These are phyloP conservation scores for Globomyces sp. DNA, from an alignment of 371 early-diverging fungal species.

Conservation along the genomic window DNA sequence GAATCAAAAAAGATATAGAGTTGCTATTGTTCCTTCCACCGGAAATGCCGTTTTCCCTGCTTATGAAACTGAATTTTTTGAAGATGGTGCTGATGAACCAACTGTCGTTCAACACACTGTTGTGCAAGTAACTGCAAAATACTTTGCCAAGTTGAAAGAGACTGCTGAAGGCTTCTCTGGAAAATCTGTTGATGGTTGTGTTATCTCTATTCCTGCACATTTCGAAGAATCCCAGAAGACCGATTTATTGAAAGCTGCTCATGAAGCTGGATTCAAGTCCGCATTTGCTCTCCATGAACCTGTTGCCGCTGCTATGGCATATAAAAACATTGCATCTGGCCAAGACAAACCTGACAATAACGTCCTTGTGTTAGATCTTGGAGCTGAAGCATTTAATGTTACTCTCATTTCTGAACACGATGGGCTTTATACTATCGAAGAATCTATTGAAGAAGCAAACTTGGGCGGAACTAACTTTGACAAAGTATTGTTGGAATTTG, in stretches of 20 bases:
- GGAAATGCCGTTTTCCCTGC: constrained; percentile 67
- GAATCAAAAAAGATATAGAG: constrained; percentile 23
- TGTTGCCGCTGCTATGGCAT: constrained; percentile 95
- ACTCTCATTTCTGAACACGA: constrained; percentile 83
- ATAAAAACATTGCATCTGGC: constrained; percentile 45
- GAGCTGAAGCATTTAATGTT: constrained; percentile 94
- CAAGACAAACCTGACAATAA: constrained; percentile 60
- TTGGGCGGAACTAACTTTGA: constrained; percentile 94
- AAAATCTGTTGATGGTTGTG: constrained; percentile 75
- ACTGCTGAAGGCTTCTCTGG: constrained; percentile 90
- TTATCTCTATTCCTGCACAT: constrained; percentile 93
- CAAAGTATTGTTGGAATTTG: constrained; percentile 78
- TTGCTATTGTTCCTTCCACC: constrained; percentile 34
- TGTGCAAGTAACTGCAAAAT: constrained; percentile 72
- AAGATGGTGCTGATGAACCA: constrained; percentile 56
- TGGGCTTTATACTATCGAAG: constrained; percentile 87
- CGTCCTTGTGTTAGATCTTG: constrained; percentile 95
- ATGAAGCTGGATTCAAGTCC: constrained; percentile 86
- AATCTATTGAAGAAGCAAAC: constrained; percentile 78
- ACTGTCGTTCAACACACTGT: constrained; percentile 52
- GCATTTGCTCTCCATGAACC: constrained; percentile 93
- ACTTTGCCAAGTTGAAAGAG: constrained; percentile 77
- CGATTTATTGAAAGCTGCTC: constrained; percentile 78
- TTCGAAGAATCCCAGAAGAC: constrained; percentile 84
- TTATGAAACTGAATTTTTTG: constrained; percentile 68